A percentile compares a stretch with the other conserved stretches of the same genome.
Conservation (phyloP, 164 flowering plant species). For the Vitis riparia region DNA sequence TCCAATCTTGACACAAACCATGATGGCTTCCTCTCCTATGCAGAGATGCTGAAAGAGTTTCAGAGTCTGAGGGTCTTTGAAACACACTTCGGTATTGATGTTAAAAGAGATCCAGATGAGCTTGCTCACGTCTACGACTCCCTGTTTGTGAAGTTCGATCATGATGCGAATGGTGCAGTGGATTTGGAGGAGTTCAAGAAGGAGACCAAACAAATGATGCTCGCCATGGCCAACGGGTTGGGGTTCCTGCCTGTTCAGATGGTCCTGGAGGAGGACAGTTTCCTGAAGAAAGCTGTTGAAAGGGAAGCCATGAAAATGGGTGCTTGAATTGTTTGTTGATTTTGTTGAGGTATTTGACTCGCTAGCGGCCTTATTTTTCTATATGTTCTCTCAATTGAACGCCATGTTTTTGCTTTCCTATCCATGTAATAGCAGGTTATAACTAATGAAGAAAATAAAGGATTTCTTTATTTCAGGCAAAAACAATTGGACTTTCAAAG, state of each 20-base stretch:
- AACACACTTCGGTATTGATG: constrained; percentile 33
- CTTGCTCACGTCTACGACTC: constrained; percentile 21
- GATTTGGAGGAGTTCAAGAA: constrained; percentile 38
- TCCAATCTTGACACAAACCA: constrained; percentile 23
- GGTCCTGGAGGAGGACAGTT: constrained; percentile 33
- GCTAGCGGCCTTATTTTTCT: too few relatives aligned
- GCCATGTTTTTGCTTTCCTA: too few relatives aligned
- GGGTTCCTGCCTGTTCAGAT: constrained; percentile 38
- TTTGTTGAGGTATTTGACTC: too few relatives aligned
- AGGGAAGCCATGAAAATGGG: constrained; percentile 9
- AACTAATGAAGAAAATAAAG: too few relatives aligned
- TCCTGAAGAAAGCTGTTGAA: constrained; percentile 36
- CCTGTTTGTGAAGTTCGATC: constrained; percentile 30
- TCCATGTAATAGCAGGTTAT: too few relatives aligned
- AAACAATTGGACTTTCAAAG: constrained; percentile 1
- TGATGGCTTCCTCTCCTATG: constrained; percentile 32
- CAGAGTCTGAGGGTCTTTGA: constrained; percentile 31
- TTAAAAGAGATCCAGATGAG: constrained; percentile 27
- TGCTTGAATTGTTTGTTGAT: constrained; percentile 1
- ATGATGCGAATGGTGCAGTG: constrained; percentile 28
- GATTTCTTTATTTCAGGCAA: too few relatives aligned
- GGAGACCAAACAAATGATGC: constrained; percentile 34
- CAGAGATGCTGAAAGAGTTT: constrained; percentile 33
- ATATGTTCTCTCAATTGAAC: too few relatives aligned
- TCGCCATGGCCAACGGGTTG: constrained; percentile 36